Evolutionary conservation across 1,284 basidiomycete species (phyloP).

Genomic region (Malassezia equina): DNA sequence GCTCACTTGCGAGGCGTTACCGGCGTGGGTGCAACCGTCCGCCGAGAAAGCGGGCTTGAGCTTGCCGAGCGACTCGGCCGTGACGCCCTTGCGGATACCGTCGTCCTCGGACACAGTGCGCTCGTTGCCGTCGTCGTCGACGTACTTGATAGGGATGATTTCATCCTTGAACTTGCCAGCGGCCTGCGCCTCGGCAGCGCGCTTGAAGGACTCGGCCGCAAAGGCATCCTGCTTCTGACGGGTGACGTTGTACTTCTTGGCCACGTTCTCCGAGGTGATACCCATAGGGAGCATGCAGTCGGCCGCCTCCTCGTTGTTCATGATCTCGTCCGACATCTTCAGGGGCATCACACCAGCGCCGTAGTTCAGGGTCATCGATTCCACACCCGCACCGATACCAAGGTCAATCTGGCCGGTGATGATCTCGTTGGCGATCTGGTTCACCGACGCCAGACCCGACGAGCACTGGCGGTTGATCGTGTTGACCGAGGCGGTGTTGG

Average conservation of each 20-base stretch:
- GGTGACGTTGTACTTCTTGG: slow-evolving; percentile 63
- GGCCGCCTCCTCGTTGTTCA: slow-evolving; percentile 66
- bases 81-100: slow-evolving; percentile 75
- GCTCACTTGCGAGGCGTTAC: slow-evolving; percentile 87
- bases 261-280: slow-evolving; percentile 92
- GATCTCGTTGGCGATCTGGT: slow-evolving; percentile 84
- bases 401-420: slow-evolving; percentile 56
- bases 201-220: slow-evolving; percentile 70
- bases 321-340: slow-evolving; percentile 69
- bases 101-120: slow-evolving; percentile 78
- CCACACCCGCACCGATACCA: slow-evolving; percentile 88
- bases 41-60: slow-evolving; percentile 86
- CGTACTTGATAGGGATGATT: slow-evolving; percentile 73
- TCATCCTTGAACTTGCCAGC: slow-evolving; percentile 83
- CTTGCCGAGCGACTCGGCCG: slow-evolving; percentile 71
- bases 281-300: slow-evolving; percentile 96
- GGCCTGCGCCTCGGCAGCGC: slow-evolving; percentile 74
- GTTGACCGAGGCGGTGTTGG: slow-evolving; percentile 57
- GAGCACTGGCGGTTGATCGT: slow-evolving; percentile 85
- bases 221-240: slow-evolving; percentile 73
- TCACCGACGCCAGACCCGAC: slow-evolving; percentile 76
- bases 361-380: slow-evolving; percentile 68
- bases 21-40: slow-evolving; percentile 81
- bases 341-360: slow-evolving; percentile 63
- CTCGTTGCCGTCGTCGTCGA: slow-evolving; percentile 67